These are phyloP conservation scores for Rhizophagus sp. DNA, from an alignment of 192 early-diverging fungal genomes.

Conservation along the genomic window DNA sequence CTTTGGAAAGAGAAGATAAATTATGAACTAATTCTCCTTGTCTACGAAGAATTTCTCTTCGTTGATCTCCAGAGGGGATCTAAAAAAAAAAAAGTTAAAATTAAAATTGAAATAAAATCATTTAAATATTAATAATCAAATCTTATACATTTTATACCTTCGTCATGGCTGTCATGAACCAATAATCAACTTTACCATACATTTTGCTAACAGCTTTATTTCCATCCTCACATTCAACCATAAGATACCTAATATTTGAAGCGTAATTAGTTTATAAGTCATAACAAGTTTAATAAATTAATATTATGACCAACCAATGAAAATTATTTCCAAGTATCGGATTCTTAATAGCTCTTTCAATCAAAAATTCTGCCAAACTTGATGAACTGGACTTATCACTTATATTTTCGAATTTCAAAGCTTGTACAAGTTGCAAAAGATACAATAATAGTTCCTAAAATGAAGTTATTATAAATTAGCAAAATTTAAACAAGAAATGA, in stretches of 20 bases:
- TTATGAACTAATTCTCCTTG: conserved; percentile 84
- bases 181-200: conserved; percentile 84
- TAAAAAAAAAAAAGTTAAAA: not conserved
- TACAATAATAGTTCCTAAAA: conserved; percentile 87
- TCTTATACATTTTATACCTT: conserved; percentile 39
- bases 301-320: conserved; percentile 68
- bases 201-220: conserved; percentile 81
- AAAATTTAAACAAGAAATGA: not conserved
- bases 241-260: conserved; percentile 72
- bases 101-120: not conserved
- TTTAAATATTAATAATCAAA: not conserved
- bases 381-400: conserved; percentile 41
- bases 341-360: conserved; percentile 84
- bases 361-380: conserved; percentile 83
- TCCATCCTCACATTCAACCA: conserved; percentile 95
- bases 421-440: conserved; percentile 96
- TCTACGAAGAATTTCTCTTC: conserved; percentile 74
- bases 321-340: conserved; percentile 90
- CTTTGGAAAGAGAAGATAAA: conserved; percentile 74
- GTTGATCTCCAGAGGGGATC: conserved; percentile 45
- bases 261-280: not conserved
- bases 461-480: not conserved
- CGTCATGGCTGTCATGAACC: conserved; percentile 75
- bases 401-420: conserved; percentile 92
- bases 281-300: not conserved